Conservation (phyloP, 306 rosid genomes). For the Potentilla sterilis region DNA sequence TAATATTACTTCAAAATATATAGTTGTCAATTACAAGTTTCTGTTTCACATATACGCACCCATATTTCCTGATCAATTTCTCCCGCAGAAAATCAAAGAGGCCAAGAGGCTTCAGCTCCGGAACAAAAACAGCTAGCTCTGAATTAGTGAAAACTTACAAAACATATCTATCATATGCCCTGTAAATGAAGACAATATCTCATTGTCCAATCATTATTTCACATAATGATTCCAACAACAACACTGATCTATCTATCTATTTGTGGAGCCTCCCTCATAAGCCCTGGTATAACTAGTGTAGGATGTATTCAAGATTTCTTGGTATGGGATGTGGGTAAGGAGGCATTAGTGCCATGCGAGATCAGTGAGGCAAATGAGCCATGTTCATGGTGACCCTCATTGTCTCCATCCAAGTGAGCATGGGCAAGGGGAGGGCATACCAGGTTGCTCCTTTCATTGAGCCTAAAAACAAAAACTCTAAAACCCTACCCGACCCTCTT, state of each 20-base stretch:
- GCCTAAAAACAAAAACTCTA: constrained; percentile 23
- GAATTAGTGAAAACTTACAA: neutral
- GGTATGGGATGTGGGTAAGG: constrained; percentile 39
- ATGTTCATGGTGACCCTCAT: constrained; percentile 55
- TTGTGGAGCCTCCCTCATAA: constrained; percentile 44
- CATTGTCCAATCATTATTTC: constrained; percentile 53
- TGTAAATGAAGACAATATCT: constrained; percentile 50
- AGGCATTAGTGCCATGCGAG: constrained; percentile 27
- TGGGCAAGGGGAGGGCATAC: constrained; percentile 35
- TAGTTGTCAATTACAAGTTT: neutral
- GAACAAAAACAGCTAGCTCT: constrained; percentile 1
- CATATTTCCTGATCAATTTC: neutral
- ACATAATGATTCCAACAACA: constrained; percentile 29
- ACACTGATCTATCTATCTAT: constrained; percentile 19
- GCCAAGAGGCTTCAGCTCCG: neutral
- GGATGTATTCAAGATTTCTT: constrained; percentile 32
- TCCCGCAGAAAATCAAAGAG: neutral
- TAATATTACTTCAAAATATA: neutral
- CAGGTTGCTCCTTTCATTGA: constrained; percentile 34
- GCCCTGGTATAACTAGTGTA: constrained; percentile 26
- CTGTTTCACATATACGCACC: neutral
- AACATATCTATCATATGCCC: constrained; percentile 1
- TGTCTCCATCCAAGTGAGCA: constrained; percentile 50
- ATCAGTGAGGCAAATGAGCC: constrained; percentile 36
- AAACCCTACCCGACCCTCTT: constrained; percentile 18